Base-by-base conservation (phyloP, 495 filamentous ascomycete genomes). In the Podospora conica region DNA sequence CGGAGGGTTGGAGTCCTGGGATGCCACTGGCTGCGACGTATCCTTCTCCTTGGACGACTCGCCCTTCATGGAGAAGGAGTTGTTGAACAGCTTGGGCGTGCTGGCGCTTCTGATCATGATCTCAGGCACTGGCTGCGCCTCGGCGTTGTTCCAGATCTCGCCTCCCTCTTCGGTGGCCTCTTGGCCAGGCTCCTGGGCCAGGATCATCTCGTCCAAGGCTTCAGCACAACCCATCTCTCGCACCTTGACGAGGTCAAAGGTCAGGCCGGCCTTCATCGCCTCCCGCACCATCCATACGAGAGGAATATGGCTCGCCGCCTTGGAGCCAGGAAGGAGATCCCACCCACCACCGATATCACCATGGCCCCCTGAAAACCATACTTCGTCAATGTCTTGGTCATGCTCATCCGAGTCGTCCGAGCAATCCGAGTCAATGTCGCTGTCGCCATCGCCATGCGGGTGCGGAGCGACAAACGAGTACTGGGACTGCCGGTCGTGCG, bases 301-400 rank as follows among this genome's bases (percentile, higher is more conserved):
- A 2, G 92, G 91, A 9, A 87, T 83, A 70, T 96, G 90, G 64
- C 87, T 90, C 12, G 92, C 81, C 2, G 89, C 76, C 55, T 82
- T 79, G 72, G 87, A 84, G 1, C 81, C 86, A 0, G 77, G 70
- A 0, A 78, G 67, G 5, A 89, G 76, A 62, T 87, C 86, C 92
- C 92, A 96, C 1, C 92, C 92, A 23, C 92, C 92, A 18, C 92
- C 92, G 28, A 96, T 87, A 68, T 96, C 92, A 10, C 85, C 91
- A 70, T 96, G 92, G 33, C 88, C 86, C 53, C 91, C 91, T 0
- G 90, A 83, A 72, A 95, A 96, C 91, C 91, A 95, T 10, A 93
- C 80, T 67, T 93, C 90, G 69, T 91, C 86, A 63, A 95, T 88
- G 69, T 94, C 89, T 68, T 93, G 90, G 22, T 85, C 81, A 1